Evolutionary conservation across 2,329 filamentous ascomycete genomes (phyloP), one percentile per base, ranked within the genome.

Genomic region (Zymoseptoria crescenta): DNA sequence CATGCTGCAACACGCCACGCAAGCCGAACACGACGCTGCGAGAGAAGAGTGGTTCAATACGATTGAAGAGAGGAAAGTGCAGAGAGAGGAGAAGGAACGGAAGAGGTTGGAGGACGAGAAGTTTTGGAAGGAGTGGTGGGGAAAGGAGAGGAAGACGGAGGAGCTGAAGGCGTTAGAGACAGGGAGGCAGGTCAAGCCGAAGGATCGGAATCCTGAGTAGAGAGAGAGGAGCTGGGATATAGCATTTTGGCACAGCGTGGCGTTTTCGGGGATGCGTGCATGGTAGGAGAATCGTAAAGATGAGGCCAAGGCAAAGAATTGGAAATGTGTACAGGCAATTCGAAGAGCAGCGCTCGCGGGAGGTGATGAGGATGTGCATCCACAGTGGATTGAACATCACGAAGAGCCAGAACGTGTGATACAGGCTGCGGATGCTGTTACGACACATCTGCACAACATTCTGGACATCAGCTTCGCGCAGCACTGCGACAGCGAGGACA

Each of bases 41-140:
- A 81, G 94, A 56, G 89, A 91, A 74, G 91, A 97, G 73, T 99
- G 94, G 94, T 97, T 97, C 74, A 84, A 85, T 55, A 81, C 83
- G 64, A 82, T 89, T 55, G 80, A 89, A 67, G 84, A 91, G 76
- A 81, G 92, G 58, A 82, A 85, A 67, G 78, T 77, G 59, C 84
- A 87, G 74, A 78, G 85, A 45, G 86, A 91, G 74, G 80, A 81
- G 62, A 76, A 77, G 62, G 77, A 77, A 64, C 65, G 69, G 61
- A 73, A 74, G 67, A 74, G 76, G 62, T 65, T 68, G 61, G 69
- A 75, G 65, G 71, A 75, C 60, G 75, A 77, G 67, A 74, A 73
- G 65, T 76, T 77, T 56, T 78, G 80, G 66, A 73, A 74, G 64
- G 78, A 81, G 65, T 81, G 78, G 78, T 81, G 79, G 79, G 77